A percentile compares a stretch with the other conserved stretches of the same genome.
These are phyloP conservation scores for Vitis amurensis DNA, from an alignment of 164 flowering plant species.

Conservation along the genomic window DNA sequence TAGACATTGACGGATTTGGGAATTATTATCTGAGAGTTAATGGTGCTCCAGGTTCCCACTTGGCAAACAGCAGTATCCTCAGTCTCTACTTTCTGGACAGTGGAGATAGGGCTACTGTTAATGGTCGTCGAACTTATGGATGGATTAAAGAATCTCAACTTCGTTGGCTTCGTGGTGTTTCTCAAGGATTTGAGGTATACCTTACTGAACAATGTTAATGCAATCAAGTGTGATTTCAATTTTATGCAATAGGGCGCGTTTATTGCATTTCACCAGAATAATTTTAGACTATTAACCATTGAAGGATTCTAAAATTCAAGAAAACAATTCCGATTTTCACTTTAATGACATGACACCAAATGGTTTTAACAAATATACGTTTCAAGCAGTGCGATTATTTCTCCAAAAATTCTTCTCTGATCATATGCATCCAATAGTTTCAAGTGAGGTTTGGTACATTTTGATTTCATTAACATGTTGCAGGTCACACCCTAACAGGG, in stretches of 20 bases:
- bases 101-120: conserved; percentile 68
- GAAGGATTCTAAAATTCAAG: no score
- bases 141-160: conserved; percentile 95
- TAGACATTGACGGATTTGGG: conserved; percentile 80
- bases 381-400: neutral
- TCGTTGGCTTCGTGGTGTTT: conserved; percentile 58
- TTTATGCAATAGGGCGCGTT: neutral
- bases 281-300: no score
- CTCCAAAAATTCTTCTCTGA: neutral
- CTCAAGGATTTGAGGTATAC: conserved; percentile 47
- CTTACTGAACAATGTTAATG: neutral
- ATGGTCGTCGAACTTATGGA: conserved; percentile 68
- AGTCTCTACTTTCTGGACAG: conserved; percentile 89
- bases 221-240: no score
- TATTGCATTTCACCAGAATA: no score
- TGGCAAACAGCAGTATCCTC: conserved; percentile 66
- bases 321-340: no score
- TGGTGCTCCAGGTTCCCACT: conserved; percentile 66
- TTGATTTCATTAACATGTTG: conserved; percentile 52
- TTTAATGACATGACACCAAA: no score
- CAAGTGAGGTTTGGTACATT: conserved; percentile 16
- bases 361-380: no score
- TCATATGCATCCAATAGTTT: conserved; percentile 3
- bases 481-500: conserved; percentile 61
- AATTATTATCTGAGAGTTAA: conserved; percentile 66